phyloP scores from a whole-genome alignment of 2,329 filamentous ascomycete genomes.

The Neopestalotiopsis sp. region DNA sequence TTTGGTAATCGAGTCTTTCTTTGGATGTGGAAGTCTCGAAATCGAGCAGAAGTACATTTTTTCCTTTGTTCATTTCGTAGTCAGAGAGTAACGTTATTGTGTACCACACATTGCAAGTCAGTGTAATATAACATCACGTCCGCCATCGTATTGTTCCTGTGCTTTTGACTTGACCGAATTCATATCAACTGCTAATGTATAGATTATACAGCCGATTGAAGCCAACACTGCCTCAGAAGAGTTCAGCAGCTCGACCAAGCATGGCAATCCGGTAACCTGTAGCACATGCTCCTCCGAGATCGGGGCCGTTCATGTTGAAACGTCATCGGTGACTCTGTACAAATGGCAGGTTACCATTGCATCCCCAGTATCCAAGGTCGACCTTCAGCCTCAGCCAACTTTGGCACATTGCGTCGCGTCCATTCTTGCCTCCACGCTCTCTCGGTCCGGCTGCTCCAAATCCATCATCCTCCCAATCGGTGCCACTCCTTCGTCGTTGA shows the following conservation, averaged over 20 bases:
- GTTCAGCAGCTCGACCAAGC: not conserved
- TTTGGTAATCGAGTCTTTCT: slow-evolving; percentile 50
- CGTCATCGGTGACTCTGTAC: slow-evolving; percentile 54
- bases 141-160: not conserved
- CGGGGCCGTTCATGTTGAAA: slow-evolving; percentile 52
- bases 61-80: not conserved
- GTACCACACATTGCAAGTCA: not conserved
- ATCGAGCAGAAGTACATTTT: slow-evolving; percentile 57
- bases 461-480: slow-evolving; percentile 53
- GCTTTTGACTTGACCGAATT: not conserved
- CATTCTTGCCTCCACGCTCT: slow-evolving; percentile 56
- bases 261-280: slow-evolving; percentile 44
- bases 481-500: not conserved
- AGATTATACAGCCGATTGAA: not conserved
- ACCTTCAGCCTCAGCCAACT: slow-evolving; percentile 37
- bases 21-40: slow-evolving; percentile 53
- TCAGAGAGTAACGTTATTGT: not conserved
- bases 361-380: slow-evolving; percentile 28
- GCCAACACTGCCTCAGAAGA: not conserved
- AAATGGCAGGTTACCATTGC: slow-evolving; percentile 61
- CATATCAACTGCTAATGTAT: not conserved
- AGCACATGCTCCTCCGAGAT: slow-evolving; percentile 49
- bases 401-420: slow-evolving; percentile 57
- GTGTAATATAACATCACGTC: not conserved
- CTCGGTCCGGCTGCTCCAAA: slow-evolving; percentile 63